Conservation (phyloP, 371 early-diverging fungal species). For the Circinella umbellata region DNA sequence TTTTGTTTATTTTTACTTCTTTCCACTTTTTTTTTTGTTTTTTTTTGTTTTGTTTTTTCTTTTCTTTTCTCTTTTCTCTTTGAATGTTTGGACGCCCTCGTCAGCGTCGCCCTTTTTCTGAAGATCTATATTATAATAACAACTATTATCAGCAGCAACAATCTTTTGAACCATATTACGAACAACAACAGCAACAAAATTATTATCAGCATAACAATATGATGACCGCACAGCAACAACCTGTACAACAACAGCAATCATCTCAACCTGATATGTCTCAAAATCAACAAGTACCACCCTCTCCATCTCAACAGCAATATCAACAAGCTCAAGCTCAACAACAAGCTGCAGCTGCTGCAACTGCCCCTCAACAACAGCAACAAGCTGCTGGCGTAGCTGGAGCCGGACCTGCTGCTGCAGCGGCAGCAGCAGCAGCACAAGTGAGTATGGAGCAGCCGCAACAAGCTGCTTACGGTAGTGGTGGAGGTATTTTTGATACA, state of each 20-base stretch:
- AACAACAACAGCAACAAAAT: slow-evolving; percentile 13
- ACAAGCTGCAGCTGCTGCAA: not conserved
- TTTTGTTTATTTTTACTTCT: not conserved
- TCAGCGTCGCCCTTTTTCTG: slow-evolving; percentile 7
- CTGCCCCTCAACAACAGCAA: not conserved
- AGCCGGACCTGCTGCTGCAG: not conserved
- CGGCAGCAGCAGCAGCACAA: no score
- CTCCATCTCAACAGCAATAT: slow-evolving; percentile 16
- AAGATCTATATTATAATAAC: slow-evolving; percentile 1
- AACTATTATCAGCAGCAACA: slow-evolving; percentile 4
- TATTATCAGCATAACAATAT: slow-evolving; percentile 4
- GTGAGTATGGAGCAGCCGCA: no score
- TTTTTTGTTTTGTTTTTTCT: not conserved
- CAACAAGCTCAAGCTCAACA: slow-evolving; percentile 6
- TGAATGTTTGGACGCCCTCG: slow-evolving; percentile 11
- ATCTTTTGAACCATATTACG: not conserved
- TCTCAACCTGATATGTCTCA: slow-evolving; percentile 6
- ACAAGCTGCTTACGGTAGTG: not conserved
- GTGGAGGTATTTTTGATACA: slow-evolving; percentile 18
- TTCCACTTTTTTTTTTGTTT: not conserved
- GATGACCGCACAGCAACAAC: slow-evolving; percentile 10
- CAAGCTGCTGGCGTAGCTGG: not conserved
- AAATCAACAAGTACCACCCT: slow-evolving; percentile 13
- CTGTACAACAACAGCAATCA: not conserved
- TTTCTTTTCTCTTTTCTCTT: not conserved